Evolutionary conservation across 345 rosid genomes (phyloP), one percentile per base, ranked within the genome.

Genomic region (Salix udensis): DNA sequence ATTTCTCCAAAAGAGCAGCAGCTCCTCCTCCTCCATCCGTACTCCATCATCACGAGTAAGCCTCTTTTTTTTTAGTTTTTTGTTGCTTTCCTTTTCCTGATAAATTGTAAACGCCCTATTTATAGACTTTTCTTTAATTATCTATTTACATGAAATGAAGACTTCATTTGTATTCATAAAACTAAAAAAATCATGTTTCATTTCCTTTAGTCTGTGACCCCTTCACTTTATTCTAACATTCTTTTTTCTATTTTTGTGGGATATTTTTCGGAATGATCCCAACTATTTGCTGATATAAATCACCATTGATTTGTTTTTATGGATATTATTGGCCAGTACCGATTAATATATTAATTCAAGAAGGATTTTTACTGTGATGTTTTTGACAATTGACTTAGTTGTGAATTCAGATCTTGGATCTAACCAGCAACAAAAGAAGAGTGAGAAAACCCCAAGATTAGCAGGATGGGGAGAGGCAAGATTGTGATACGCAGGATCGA

Each of bases 401-500:
- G 14, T 72, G 73, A 65, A 16, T 53, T 68, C 18, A 28, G 40
- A 60, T 78, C 66, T 12, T 42, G 37, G 76, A 81, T 79, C 76
- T 78, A 19, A 11, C 30, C 52, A 26, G 73, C 34, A 66, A 75
- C 18, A 53, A 31, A 58, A 64, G 44, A 30, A 42, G 13, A 42
- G 13, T 46, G 13, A 4, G 9, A 4, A 23, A 6, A n/a, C 24
- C 34, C 46, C 76, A 74, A 2, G 71, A 64, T 73, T 28, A 42
- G 28, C 23, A 65, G 61, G 69, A 89, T 89, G 92, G 92, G 92
- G 39, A 86, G 92, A 52, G 92, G 92, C 16, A 89, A 89, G 85
- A 87, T 87, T 69, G 83, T 67, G 76, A 86, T 89, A 24, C 74
- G 80, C 13, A 84, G 92, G 82, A 87, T 89, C 42, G 92, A 89